Percentiles rank a stretch among this genome's conserved stretches.
phyloP scores from a whole-genome alignment of 139 green algal species.

The Volvox africanus region DNA sequence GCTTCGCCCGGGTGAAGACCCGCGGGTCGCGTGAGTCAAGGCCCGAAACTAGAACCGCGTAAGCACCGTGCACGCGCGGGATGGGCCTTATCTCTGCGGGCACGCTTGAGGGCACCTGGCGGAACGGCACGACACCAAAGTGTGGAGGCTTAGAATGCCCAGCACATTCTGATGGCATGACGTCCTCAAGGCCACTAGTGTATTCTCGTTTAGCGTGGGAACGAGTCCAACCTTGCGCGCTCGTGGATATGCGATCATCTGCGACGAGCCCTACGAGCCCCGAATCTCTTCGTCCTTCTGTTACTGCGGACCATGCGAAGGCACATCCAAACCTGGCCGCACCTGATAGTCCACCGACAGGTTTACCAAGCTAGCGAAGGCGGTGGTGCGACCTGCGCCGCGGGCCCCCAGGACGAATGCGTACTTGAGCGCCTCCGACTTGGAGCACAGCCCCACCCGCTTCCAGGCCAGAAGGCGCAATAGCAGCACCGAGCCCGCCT shows the following conservation, averaged over 20 bases:
- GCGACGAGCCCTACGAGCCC: no score
- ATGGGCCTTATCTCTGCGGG: slow-evolving; percentile 44
- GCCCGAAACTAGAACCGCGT: slow-evolving; percentile 5
- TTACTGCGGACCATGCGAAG: no score
- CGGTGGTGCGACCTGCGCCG: slow-evolving; percentile 25
- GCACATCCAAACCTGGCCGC: not conserved
- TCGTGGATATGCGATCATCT: no score
- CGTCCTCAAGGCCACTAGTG: no score
- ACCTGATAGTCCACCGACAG: slow-evolving; percentile 53
- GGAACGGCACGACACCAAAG: not conserved
- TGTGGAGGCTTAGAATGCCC: no score
- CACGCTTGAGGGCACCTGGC: slow-evolving; percentile 9
- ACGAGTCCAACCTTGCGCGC: no score
- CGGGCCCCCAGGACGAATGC: slow-evolving; percentile 47
- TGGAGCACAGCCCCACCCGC: slow-evolving; percentile 30
- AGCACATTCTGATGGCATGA: no score
- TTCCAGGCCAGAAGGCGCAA: slow-evolving; percentile 56
- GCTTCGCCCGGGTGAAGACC: not conserved
- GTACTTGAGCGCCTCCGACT: slow-evolving; percentile 47
- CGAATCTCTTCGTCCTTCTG: no score
- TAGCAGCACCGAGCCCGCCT: slow-evolving; percentile 53
- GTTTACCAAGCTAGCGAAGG: slow-evolving; percentile 40
- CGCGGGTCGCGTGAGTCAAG: slow-evolving; percentile 5
- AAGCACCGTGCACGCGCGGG: slow-evolving; percentile 1
- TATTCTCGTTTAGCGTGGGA: no score